phyloP scores from a whole-genome alignment of 495 filamentous ascomycete genomes.

The Xeromyces bisporus region DNA sequence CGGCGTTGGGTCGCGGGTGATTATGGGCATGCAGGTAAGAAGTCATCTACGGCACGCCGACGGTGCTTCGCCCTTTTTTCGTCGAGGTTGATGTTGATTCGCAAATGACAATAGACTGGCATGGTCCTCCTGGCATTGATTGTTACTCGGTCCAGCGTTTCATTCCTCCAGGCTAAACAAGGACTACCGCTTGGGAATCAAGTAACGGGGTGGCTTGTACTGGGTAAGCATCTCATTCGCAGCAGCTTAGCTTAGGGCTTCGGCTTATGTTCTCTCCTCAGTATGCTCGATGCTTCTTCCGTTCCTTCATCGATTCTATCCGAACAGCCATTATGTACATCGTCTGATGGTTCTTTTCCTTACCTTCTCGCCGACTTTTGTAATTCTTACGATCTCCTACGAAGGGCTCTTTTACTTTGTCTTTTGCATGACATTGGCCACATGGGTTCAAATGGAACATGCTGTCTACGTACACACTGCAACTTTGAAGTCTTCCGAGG shows the following conservation, averaged over 20 bases:
- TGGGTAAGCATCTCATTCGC: constrained; percentile 39
- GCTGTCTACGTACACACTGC: constrained; percentile 45
- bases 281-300: constrained; percentile 66
- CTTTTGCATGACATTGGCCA: constrained; percentile 67
- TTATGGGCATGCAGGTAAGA: constrained; percentile 39
- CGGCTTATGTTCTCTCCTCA: constrained; percentile 11
- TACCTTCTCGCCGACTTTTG: constrained; percentile 82
- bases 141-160: constrained; percentile 66
- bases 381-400: constrained; percentile 94
- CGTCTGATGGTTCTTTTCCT: constrained; percentile 80
- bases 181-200: constrained; percentile 88
- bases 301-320: constrained; percentile 60
- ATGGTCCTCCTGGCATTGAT: constrained; percentile 68
- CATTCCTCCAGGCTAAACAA: constrained; percentile 67
- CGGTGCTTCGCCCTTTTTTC: no score
- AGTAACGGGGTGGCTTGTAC: constrained; percentile 65
- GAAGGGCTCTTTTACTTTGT: constrained; percentile 92
- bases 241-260: background rate
- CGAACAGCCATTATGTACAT: constrained; percentile 81
- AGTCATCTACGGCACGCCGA: no score
- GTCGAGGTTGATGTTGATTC: no score
- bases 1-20: constrained; percentile 31
- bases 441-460: constrained; percentile 84
- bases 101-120: constrained; percentile 45
- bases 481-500: constrained; percentile 12